Base-by-base conservation (phyloP, 148 eudicot species). In the Rhododendron griersonianum region DNA sequence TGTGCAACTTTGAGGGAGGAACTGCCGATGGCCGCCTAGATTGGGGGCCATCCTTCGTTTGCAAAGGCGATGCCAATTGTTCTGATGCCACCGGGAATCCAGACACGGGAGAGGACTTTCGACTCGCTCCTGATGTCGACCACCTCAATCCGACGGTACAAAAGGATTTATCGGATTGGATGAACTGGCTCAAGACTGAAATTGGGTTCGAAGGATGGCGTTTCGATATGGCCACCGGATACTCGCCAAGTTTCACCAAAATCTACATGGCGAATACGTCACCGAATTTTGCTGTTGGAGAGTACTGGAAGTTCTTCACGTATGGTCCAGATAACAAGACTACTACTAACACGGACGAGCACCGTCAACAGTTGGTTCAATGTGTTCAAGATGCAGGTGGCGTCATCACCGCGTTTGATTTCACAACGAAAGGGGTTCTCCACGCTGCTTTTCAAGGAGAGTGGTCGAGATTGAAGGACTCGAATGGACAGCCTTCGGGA, bases 141-240 rank as follows among this genome's bases (percentile, higher is more conserved):
- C 74, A 67, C 74, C 14, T 25, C 74, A 67, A 67, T 25, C 74
- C 74, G 2, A 67, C 16, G 5, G 74, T 67, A 4, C 74, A 25
- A 67, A 67, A 65, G 30, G 71, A 65, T 65, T 65, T 65, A n/a
- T 65, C 30, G 1, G 71, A 65, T 23, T 65, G 71, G 55, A 51
- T 51, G 55, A 51, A 51, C 16, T 51, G 55, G 74, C 74, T 67
- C 14, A 55, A 55, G 61, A 55, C 61, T 15, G 61, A 55, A 55
- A 55, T 55, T 16, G 61, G 61, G 21, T 55, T 55, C 21, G 19
- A 15, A 15, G 96, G 96, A 0, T 93, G 94, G 93, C 85, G 95
- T 45, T 94, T 95, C n/a, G 95, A 92, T 84, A 93, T 90, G 82
- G 98, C 89, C 4, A 89, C 57, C 33, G 98, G 98, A 21, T 95